Percentiles rank a stretch among this genome's conserved stretches.
These are phyloP conservation scores for Arthrobotrys entomopaga DNA, from an alignment of 2,329 filamentous ascomycete species.

Conservation along the genomic window DNA sequence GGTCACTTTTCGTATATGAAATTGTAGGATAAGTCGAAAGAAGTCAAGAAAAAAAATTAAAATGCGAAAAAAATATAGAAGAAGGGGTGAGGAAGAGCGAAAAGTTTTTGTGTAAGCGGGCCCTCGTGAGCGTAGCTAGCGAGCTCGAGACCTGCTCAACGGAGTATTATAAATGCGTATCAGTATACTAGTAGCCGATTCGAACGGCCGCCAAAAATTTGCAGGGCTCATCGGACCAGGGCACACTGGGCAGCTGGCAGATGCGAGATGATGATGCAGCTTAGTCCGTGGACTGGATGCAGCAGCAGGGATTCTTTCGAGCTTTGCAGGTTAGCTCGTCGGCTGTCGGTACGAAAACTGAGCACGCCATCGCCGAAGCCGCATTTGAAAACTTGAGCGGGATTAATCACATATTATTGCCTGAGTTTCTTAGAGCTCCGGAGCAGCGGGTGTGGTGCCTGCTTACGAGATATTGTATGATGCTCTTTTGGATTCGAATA, in stretches of 20 bases:
- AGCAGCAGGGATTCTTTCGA: slow-evolving; percentile 29
- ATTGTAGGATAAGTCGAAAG: too few species aligned
- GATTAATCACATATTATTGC: too few species aligned
- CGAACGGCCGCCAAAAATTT: slow-evolving; percentile 1
- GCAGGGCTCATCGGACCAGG: background rate
- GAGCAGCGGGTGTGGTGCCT: background rate
- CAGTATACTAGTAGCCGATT: background rate
- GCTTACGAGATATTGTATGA: background rate
- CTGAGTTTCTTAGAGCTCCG: slow-evolving; percentile 12
- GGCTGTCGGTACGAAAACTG: slow-evolving; percentile 40
- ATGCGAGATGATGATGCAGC: slow-evolving; percentile 40
- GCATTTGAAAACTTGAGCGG: slow-evolving; percentile 13
- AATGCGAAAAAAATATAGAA: background rate
- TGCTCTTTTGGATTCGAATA: background rate
- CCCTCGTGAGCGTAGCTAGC: too few species aligned
- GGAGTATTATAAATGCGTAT: slow-evolving; percentile 28
- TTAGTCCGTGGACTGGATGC: too few species aligned
- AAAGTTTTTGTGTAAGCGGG: background rate
- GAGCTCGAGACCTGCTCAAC: too few species aligned
- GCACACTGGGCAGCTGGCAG: background rate
- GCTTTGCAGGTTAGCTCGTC: slow-evolving; percentile 28
- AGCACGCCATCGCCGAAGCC: slow-evolving; percentile 55
- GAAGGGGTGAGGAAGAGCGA: slow-evolving; percentile 2
- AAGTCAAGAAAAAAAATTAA: too few species aligned
- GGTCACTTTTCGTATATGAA: too few species aligned